Conservation (phyloP, 164 flowering plant species). For the Umbellularia californica region DNA sequence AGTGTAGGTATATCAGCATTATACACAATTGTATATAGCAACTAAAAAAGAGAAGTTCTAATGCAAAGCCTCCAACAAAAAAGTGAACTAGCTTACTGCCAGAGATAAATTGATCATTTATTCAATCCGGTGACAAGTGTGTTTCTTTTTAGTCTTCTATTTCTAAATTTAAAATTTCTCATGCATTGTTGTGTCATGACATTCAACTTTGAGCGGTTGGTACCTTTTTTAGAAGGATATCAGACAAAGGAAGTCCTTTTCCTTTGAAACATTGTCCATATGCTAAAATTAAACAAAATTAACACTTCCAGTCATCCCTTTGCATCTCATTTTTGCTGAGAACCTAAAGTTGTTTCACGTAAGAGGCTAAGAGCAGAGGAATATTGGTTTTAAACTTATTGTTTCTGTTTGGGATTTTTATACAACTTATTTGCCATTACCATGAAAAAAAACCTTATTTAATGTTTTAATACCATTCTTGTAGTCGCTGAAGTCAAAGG, state of each 20-base stretch:
- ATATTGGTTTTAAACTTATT: neutral
- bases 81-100: neutral
- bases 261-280: too few species aligned
- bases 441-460: neutral
- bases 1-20: neutral
- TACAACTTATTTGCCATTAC: too few species aligned
- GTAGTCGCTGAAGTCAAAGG: slow-evolving; percentile 52
- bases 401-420: neutral
- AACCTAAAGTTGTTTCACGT: neutral
- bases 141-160: neutral
- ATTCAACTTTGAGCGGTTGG: neutral
- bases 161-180: neutral
- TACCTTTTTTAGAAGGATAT: neutral
- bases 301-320: neutral
- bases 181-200: neutral
- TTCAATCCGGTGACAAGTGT: neutral
- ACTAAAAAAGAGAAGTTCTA: neutral
- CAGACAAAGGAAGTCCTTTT: neutral
- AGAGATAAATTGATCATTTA: neutral
- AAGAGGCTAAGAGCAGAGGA: neutral
- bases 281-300: too few species aligned
- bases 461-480: neutral
- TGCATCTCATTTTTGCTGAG: neutral
- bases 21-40: too few species aligned
- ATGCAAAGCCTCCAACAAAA: neutral